Percentiles rank a stretch among this genome's conserved stretches.
phyloP scores from a whole-genome alignment of 2,329 filamentous ascomycete species.

The Penicillium griseofulvum region DNA sequence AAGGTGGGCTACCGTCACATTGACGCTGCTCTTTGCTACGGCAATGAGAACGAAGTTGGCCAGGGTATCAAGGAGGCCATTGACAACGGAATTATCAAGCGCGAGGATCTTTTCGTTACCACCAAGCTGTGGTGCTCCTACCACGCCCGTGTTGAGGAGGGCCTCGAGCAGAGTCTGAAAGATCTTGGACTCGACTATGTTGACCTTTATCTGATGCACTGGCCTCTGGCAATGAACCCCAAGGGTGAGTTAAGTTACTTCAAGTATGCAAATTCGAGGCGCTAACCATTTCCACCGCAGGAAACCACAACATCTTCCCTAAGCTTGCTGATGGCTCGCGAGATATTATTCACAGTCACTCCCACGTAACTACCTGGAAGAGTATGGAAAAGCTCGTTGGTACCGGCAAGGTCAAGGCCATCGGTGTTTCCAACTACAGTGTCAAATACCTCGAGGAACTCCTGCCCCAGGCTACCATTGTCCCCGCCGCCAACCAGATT shows the following conservation, averaged over 20 bases:
- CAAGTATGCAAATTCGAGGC: not conserved
- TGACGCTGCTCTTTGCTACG: conserved; percentile 40
- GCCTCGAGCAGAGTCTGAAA: conserved; percentile 70
- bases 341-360: conserved; percentile 67
- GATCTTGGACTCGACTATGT: conserved; percentile 75
- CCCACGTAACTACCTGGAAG: conserved; percentile 75
- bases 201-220: conserved; percentile 80
- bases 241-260: conserved; percentile 50
- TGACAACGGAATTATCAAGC: conserved; percentile 64
- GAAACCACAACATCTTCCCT: conserved; percentile 58
- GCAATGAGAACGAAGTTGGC: conserved; percentile 76
- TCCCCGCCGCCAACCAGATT: conserved; percentile 74
- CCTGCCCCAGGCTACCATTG: conserved; percentile 56
- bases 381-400: conserved; percentile 60
- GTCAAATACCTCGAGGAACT: conserved; percentile 55
- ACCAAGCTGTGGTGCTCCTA: conserved; percentile 85
- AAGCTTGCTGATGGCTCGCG: conserved; percentile 70
- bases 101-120: conserved; percentile 78
- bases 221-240: conserved; percentile 76
- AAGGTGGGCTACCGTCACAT: conserved; percentile 43
- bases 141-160: conserved; percentile 66
- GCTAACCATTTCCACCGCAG: conserved; percentile 13
- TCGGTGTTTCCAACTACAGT: conserved; percentile 61
- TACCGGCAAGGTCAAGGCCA: conserved; percentile 55
- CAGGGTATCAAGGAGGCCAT: conserved; percentile 72